Evolutionary conservation across 2,329 filamentous ascomycete genomes (phyloP).

Genomic region (Sporothrix schenckii): DNA sequence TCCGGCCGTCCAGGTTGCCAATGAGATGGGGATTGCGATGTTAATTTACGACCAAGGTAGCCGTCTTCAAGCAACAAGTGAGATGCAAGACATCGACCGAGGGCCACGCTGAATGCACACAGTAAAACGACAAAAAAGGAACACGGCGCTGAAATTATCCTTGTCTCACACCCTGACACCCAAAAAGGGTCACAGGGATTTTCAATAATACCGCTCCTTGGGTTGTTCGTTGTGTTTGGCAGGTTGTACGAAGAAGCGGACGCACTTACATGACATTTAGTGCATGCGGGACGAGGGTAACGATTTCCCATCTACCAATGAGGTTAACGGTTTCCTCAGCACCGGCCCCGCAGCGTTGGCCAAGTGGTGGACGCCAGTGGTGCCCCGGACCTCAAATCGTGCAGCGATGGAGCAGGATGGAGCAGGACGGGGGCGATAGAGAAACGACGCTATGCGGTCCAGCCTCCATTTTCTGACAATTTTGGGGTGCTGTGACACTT

Average conservation of each 20-base stretch:
- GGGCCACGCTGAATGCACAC: neutral
- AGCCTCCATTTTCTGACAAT: conserved; percentile 1
- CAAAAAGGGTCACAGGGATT: conserved; percentile 15
- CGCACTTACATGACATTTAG: neutral
- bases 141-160: neutral
- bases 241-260: neutral
- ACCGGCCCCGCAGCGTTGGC: neutral
- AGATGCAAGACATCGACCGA: conserved; percentile 6
- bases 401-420: conserved; percentile 6
- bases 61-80: neutral
- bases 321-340: conserved; percentile 28
- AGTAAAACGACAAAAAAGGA: neutral
- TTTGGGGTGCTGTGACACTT: conserved; percentile 23
- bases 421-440: neutral
- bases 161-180: conserved; percentile 4
- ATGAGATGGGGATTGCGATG: neutral
- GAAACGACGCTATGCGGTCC: conserved; percentile 8
- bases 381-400: neutral
- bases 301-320: conserved; percentile 26
- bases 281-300: neutral
- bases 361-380: neutral
- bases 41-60: neutral
- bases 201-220: conserved; percentile 7
- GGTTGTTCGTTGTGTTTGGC: neutral
- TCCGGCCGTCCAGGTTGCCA: neutral